These are phyloP conservation scores for Halteria grandinella DNA, from an alignment of 73 alveolate species.

Conservation along the genomic window DNA sequence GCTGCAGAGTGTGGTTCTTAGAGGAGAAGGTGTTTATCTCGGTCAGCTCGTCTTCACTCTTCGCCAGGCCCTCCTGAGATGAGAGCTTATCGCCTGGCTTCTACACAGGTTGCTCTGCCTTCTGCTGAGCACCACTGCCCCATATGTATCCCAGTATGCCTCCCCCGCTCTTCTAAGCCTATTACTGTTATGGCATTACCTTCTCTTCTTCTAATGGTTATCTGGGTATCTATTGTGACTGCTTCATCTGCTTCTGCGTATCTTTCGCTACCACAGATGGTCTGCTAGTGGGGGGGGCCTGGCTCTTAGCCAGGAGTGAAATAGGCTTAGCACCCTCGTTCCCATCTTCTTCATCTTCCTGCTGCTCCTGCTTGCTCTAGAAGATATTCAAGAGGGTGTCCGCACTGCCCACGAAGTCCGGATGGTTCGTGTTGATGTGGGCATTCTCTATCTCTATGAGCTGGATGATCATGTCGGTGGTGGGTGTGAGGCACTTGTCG, in stretches of 20 bases:
- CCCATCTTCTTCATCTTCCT: background rate
- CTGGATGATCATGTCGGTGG: slow-evolving; percentile 73
- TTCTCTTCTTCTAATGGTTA: background rate
- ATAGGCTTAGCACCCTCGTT: background rate
- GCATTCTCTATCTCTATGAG: slow-evolving; percentile 81
- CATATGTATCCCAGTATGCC: background rate
- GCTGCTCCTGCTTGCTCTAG: slow-evolving; percentile 51
- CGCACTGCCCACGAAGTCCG: slow-evolving; percentile 85
- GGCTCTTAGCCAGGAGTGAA: too few species aligned
- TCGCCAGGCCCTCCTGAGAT: background rate
- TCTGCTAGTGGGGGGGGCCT: too few species aligned
- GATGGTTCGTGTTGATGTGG: slow-evolving; percentile 86
- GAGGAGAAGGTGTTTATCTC: background rate
- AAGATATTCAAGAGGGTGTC: slow-evolving; percentile 64
- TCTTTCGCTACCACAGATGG: too few species aligned
- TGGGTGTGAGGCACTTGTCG: slow-evolving; percentile 66
- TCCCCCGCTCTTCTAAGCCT: background rate
- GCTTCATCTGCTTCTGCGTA: background rate
- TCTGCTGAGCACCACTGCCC: background rate
- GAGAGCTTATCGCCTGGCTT: background rate
- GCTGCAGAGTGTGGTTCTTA: too few species aligned
- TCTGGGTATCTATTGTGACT: background rate
- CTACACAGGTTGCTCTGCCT: background rate
- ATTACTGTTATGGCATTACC: background rate
- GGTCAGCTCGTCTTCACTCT: background rate